Conservation (phyloP, 2,329 filamentous ascomycete species). For the Aureobasidium melanogenum region DNA sequence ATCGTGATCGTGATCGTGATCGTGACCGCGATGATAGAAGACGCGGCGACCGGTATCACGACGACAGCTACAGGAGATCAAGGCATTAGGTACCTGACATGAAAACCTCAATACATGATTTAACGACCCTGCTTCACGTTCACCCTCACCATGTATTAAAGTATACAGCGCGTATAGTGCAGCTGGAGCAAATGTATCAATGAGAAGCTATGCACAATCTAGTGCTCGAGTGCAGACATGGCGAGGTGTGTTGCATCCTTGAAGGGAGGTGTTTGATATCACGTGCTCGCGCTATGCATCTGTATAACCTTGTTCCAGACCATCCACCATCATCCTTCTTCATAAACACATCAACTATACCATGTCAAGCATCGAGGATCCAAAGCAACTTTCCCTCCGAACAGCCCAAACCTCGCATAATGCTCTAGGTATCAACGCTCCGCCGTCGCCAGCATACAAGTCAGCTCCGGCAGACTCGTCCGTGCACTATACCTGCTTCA, state of each 20-base stretch:
- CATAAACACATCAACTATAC: not conserved
- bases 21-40: not conserved
- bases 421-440: slow-evolving; percentile 1
- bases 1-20: not conserved
- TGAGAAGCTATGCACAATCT: too few species aligned
- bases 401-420: not conserved
- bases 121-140: not conserved
- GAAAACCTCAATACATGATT: not conserved
- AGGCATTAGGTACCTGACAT: not conserved
- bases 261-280: not conserved
- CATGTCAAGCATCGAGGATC: not conserved
- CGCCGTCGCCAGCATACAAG: slow-evolving; percentile 1
- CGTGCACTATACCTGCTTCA: slow-evolving; percentile 60
- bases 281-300: not conserved
- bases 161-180: too few species aligned
- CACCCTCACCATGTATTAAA: too few species aligned
- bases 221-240: too few species aligned
- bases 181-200: too few species aligned
- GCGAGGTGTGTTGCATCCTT: not conserved
- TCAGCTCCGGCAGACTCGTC: slow-evolving; percentile 8
- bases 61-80: slow-evolving; percentile 10
- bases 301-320: not conserved
- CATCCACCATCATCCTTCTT: not conserved
- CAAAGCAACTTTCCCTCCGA: not conserved
- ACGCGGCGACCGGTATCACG: not conserved